Evolutionary conservation across 495 filamentous ascomycete genomes (phyloP).

Genomic region (Neurospora hispaniola): DNA sequence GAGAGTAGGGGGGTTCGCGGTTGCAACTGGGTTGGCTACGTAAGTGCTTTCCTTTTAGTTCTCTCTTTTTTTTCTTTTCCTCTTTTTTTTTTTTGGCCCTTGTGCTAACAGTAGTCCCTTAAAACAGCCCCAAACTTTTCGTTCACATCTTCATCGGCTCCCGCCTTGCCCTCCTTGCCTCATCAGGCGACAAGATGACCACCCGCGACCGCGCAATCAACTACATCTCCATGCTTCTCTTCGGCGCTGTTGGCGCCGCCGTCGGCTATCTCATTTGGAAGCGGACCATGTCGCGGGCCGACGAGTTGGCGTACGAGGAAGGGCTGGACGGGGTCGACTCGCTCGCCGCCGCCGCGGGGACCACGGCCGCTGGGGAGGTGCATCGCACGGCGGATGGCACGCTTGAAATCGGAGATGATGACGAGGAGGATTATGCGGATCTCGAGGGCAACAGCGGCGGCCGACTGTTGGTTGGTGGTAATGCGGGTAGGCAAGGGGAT

Average conservation of each 20-base stretch:
- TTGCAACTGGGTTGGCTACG: constrained; percentile 62
- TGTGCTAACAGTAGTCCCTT: neutral
- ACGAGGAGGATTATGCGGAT: constrained; percentile 12
- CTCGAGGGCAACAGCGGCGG: neutral
- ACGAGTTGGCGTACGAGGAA: constrained; percentile 77
- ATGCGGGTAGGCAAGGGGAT: neutral
- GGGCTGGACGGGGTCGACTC: constrained; percentile 27
- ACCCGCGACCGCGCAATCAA: constrained; percentile 60
- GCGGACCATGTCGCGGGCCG: constrained; percentile 72
- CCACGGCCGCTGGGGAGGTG: constrained; percentile 1
- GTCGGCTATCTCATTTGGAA: constrained; percentile 82
- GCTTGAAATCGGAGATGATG: constrained; percentile 19
- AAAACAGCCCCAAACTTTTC: constrained; percentile 61
- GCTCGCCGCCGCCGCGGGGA: constrained; percentile 9
- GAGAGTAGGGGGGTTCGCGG: constrained; percentile 57
- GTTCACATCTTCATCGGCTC: constrained; percentile 90
- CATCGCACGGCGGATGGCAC: constrained; percentile 6
- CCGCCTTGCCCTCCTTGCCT: constrained; percentile 60
- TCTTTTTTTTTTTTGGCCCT: neutral
- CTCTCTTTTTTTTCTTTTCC: neutral
- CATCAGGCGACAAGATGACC: constrained; percentile 51
- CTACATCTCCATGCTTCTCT: constrained; percentile 62
- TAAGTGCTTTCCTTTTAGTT: constrained; percentile 6
- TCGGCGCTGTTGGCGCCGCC: constrained; percentile 57
- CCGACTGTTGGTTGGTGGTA: neutral